These are phyloP conservation scores for Blastocladiella britannica DNA, from an alignment of 192 early-diverging fungal species.

Conservation along the genomic window DNA sequence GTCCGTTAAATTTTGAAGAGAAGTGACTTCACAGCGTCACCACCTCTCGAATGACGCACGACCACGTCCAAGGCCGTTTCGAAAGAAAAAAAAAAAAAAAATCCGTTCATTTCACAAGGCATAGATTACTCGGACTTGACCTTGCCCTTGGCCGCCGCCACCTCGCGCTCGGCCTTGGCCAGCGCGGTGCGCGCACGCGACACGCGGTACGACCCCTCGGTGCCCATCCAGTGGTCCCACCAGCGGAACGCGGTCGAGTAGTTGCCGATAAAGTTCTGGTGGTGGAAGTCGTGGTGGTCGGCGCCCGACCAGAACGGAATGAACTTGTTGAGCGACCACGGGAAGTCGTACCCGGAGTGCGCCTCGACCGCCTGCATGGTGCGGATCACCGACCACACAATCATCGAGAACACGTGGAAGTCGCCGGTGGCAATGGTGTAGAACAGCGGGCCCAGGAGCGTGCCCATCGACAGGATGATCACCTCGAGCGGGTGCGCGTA, in stretches of 20 bases:
- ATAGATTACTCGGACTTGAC: neutral
- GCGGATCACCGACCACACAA: constrained; percentile 61
- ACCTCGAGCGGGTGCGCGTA: constrained; percentile 79
- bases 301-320: constrained; percentile 78
- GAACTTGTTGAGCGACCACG: constrained; percentile 72
- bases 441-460: constrained; percentile 54
- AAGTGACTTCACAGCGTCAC: no score
- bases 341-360: constrained; percentile 89
- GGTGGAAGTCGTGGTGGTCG: constrained; percentile 89
- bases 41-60: no score
- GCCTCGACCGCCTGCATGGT: constrained; percentile 68
- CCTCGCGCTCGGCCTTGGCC: neutral
- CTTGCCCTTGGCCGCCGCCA: neutral
- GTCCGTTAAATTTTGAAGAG: no score
- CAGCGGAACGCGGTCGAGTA: constrained; percentile 69
- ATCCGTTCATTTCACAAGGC: neutral
- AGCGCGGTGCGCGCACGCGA: neutral
- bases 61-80: no score
- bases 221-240: constrained; percentile 78
- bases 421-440: constrained; percentile 40
- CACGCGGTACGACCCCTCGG: constrained; percentile 45
- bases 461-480: constrained; percentile 65
- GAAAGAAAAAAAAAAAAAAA: neutral
- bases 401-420: constrained; percentile 67
- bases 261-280: constrained; percentile 56